Percentiles rank a stretch among this genome's conserved stretches.
phyloP scores from a whole-genome alignment of 495 filamentous ascomycete species.

The Elasticomyces elasticus region DNA sequence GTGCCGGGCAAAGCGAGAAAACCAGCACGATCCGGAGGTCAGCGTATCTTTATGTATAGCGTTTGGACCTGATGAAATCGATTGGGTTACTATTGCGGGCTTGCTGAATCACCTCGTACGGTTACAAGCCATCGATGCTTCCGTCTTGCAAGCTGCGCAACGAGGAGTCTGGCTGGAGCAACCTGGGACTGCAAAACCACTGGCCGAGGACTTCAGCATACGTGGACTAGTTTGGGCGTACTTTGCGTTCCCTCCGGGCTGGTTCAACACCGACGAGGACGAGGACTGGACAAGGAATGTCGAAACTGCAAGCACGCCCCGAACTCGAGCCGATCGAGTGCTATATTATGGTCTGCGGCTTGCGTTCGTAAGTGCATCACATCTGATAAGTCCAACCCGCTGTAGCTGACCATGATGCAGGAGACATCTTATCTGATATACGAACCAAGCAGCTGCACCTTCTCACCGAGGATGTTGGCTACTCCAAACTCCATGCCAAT shows the following conservation, averaged over 20 bases:
- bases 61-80: constrained; percentile 45
- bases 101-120: constrained; percentile 57
- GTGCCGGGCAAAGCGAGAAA: constrained; percentile 42
- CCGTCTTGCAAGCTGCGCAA: constrained; percentile 31
- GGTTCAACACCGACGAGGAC: constrained; percentile 57
- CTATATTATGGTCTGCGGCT: constrained; percentile 49
- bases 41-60: constrained; percentile 15
- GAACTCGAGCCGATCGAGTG: constrained; percentile 60
- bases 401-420: background rate
- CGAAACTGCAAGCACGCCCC: constrained; percentile 55
- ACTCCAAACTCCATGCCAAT: background rate
- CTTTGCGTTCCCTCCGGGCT: constrained; percentile 56
- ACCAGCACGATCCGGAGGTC: constrained; percentile 28
- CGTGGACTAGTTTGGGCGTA: constrained; percentile 65
- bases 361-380: constrained; percentile 2
- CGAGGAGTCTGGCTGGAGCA: constrained; percentile 44
- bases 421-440: constrained; percentile 7
- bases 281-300: constrained; percentile 70
- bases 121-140: constrained; percentile 34
- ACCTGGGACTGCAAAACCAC: constrained; percentile 44
- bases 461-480: background rate
- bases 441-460: background rate
- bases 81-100: constrained; percentile 53
- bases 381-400: background rate
- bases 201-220: constrained; percentile 78